A percentile compares a stretch with the other conserved stretches of the same genome.
Evolutionary conservation across 495 filamentous ascomycete genomes (phyloP).

Genomic region (Trichocladium antarcticum): DNA sequence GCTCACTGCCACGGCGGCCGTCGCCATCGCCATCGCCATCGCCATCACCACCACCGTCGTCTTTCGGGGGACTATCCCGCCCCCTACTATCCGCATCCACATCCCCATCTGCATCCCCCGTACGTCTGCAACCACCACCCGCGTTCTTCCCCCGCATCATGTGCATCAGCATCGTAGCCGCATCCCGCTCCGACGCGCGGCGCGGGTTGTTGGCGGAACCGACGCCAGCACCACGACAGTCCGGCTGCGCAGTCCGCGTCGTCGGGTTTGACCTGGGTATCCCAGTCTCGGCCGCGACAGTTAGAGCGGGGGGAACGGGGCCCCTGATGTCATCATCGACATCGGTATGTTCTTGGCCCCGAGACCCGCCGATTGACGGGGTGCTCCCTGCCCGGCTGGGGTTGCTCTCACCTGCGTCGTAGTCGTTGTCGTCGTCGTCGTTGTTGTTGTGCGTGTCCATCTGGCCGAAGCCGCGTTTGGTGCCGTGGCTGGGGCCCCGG

Average conservation of each 20-base stretch:
- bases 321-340: background rate
- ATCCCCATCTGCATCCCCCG: too few relatives aligned
- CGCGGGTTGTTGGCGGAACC: background rate
- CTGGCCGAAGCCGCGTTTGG: constrained; percentile 3
- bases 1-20: background rate
- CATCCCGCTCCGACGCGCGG: constrained; percentile 1
- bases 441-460: background rate
- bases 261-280: too few relatives aligned
- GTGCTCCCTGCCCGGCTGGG: background rate
- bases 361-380: background rate
- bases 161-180: constrained; percentile 7
- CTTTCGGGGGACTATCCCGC: too few relatives aligned
- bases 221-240: too few relatives aligned
- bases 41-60: background rate
- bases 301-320: background rate
- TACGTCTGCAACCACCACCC: too few relatives aligned
- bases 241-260: too few relatives aligned
- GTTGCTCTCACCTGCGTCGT: constrained; percentile 7
- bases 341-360: background rate
- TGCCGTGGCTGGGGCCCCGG: constrained; percentile 1
- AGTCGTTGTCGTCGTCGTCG: background rate
- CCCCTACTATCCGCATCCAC: too few relatives aligned
- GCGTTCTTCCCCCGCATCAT: background rate
- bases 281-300: background rate
- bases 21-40: background rate